Evolutionary conservation across 106 monocot species (phyloP), one percentile per base, ranked within the genome.

Genomic region (Iris macrosiphon): DNA sequence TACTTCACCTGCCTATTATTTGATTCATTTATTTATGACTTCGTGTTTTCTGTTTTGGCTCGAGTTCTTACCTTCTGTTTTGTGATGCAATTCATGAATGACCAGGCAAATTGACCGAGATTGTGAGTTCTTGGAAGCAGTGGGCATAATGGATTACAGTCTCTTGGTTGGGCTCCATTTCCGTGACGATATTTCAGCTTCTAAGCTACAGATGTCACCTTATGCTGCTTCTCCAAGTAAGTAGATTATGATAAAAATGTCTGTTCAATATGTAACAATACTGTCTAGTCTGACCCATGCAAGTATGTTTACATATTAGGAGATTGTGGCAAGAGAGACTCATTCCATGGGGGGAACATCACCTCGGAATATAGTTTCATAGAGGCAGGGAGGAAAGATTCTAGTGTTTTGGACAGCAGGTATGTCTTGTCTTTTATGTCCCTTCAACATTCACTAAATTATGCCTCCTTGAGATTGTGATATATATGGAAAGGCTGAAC

Each of bases 111-210:
- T 85, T n/a, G 79, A 82, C 45, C 69, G 69, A 30, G 91, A 92
- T 60, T 92, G 91, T 60, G 70, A 82, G 52, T 92, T 92, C 39
- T 46, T 92, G 70, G 91, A 92, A 79, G 53, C 75, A 38, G 91
- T 79, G 49, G 73, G 82, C 28, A 92, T 92, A 14, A 92, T 92
- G 91, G 91, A 92, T 57, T 92, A 92, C 35, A 92, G 91, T 56
- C 72, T 92, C 8, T 70, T 92, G 64, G 75, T 92, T 16, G 91
- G 91, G 32, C 50, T 86, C 61, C 91, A 92, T 37, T 92, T 92
- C 40, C 32, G 73, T 26, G 79, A 79, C 47, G 68, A 82, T 45
- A 27, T 50, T 26, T 61, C 75, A 9, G 59, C 75, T 37, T 71
- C 84, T 33, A 72, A 69, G 56, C 64, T 78, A 16, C 69, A 59